Conservation (phyloP, 73 alveolate genomes). For the Paramecium biaurelia region DNA sequence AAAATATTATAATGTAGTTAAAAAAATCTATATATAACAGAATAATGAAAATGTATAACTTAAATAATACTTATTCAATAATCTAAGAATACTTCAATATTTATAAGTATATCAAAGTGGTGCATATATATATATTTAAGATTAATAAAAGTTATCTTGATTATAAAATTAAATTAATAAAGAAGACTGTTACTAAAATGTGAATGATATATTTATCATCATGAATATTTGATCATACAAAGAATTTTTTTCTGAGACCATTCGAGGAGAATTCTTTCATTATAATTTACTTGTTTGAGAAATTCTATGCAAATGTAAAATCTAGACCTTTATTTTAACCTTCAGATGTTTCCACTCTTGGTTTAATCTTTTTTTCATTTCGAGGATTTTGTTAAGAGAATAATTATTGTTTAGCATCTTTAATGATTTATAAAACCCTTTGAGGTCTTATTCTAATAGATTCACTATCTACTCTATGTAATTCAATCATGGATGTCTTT, state of each 20-base stretch:
- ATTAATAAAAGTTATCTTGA: neutral
- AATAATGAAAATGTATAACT: too few species aligned
- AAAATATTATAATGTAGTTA: too few species aligned
- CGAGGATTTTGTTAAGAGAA: constrained; percentile 23
- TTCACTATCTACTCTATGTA: neutral
- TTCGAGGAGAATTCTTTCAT: constrained; percentile 23
- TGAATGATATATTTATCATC: neutral
- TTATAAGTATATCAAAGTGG: neutral
- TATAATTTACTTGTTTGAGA: neutral
- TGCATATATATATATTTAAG: neutral
- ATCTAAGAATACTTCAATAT: neutral
- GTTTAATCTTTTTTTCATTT: neutral
- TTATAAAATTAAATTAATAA: neutral
- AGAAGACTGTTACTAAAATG: neutral
- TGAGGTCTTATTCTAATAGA: neutral
- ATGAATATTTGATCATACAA: neutral
- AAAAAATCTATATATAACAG: too few species aligned
- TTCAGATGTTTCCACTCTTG: constrained; percentile 20
- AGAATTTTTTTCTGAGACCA: neutral
- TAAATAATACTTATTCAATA: neutral
- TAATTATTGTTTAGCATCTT: neutral
- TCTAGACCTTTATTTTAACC: neutral
- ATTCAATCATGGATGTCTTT: neutral
- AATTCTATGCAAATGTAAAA: constrained; percentile 15
- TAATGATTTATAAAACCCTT: neutral